Evolutionary conservation across 2,329 filamentous ascomycete genomes (phyloP), one percentile per base, ranked within the genome.

Genomic region (Camillea tinctor): DNA sequence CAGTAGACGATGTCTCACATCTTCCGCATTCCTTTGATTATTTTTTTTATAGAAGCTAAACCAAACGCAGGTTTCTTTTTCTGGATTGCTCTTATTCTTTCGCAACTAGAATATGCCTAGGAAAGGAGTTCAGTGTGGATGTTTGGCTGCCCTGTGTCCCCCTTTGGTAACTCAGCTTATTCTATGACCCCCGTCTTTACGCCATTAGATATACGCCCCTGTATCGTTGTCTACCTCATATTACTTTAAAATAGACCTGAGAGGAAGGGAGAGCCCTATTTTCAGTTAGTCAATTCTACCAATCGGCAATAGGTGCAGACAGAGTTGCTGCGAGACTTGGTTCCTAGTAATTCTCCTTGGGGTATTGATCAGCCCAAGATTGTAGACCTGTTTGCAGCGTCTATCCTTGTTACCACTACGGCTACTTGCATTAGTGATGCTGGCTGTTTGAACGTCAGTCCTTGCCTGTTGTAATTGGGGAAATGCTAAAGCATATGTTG

Each of bases 371-470:
- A 59, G 52, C 52, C 57, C 40, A 24, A 54, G 57, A 52, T 54
- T 40, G 51, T 62, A 57, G 52, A 65, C 54, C 55, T 67, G 67
- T 71, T 69, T 71, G 66, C 58, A 60, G 59, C 58, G 44, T 55
- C 52, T 6, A 72, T 64, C 70, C 68, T 65, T 72, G 69, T 55
- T 56, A 48, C 60, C 58, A 62, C 59, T 44, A 54, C 68, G 70
- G 70, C 57, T 64, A 56, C 55, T 57, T 64, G 66, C 70, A 70
- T 69, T 71, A 72, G 70, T 60, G 55, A 36, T 54, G 55, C 58
- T 65, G 67, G 58, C 69, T 71, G 70, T 71, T 72, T 71, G 70
- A 68, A 71, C 67, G 64, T 69, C 68, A 66, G 62, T 64, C 58
- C 59, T 61, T 23, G 40, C 6, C 23, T 26, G 49, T 19, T 50